Percentiles rank a stretch among this genome's conserved stretches.
These are phyloP conservation scores for Stevia rebaudiana DNA, from an alignment of 140 eudicot species.

Conservation along the genomic window DNA sequence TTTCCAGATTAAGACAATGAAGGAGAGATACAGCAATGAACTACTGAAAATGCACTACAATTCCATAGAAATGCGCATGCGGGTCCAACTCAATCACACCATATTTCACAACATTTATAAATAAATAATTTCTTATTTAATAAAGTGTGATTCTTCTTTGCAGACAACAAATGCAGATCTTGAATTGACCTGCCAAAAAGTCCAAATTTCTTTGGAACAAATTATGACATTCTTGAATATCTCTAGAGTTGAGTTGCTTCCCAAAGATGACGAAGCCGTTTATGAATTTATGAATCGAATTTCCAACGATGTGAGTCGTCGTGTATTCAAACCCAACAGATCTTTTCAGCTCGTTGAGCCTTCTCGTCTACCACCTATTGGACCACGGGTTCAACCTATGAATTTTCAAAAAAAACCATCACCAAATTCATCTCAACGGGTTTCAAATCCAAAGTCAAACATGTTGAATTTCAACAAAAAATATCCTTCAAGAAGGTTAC, in stretches of 20 bases:
- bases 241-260: slow-evolving; percentile 10
- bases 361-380: neutral
- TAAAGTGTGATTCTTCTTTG: slow-evolving; percentile 9
- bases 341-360: neutral
- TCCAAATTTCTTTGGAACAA: neutral
- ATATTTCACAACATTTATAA: neutral
- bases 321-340: neutral
- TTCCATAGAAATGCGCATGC: neutral
- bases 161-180: slow-evolving; percentile 4
- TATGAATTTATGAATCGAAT: slow-evolving; percentile 3
- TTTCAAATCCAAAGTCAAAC: slow-evolving; percentile 3
- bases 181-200: neutral
- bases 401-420: neutral
- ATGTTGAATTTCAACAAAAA: slow-evolving; percentile 19
- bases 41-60: slow-evolving; percentile 4
- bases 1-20: slow-evolving; percentile 14
- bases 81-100: slow-evolving; percentile 21
- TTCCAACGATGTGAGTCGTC: neutral
- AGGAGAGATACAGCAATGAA: neutral
- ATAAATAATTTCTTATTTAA: neutral
- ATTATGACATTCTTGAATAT: slow-evolving; percentile 21
- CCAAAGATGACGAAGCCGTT: neutral
- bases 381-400: slow-evolving; percentile 19
- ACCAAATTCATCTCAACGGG: neutral
- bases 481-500: slow-evolving; percentile 17